phyloP scores from a whole-genome alignment of 768 basidiomycete genomes.

The Suillus americanus region DNA sequence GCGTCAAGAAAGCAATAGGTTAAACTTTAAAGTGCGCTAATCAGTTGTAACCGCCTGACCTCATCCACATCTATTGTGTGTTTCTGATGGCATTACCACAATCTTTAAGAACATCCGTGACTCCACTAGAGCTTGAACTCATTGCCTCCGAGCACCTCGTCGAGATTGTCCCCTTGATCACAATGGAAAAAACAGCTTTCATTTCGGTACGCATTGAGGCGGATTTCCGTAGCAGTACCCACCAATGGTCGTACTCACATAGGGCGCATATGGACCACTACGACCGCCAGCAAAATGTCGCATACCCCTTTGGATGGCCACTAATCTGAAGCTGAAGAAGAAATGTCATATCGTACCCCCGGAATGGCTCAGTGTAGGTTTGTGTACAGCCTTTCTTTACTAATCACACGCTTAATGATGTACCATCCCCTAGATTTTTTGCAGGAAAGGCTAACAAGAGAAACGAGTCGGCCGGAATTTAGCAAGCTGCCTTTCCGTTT shows the following conservation, averaged over 20 bases:
- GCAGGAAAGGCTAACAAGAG: slow-evolving; percentile 68
- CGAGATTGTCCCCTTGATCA: slow-evolving; percentile 84
- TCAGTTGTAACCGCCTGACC: background rate
- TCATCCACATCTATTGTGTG: background rate
- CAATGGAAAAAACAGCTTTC: slow-evolving; percentile 90
- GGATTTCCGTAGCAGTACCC: background rate
- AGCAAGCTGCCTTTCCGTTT: slow-evolving; percentile 84
- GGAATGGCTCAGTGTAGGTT: slow-evolving; percentile 85
- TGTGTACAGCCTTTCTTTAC: slow-evolving; percentile 22
- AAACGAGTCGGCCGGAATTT: slow-evolving; percentile 74
- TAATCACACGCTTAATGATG: background rate
- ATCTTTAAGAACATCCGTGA: slow-evolving; percentile 66
- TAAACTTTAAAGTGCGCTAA: background rate
- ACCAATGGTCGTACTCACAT: background rate
- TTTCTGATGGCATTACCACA: slow-evolving; percentile 73
- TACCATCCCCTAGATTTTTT: slow-evolving; percentile 61
- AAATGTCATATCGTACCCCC: slow-evolving; percentile 93
- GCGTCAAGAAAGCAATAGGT: background rate
- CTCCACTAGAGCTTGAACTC: slow-evolving; percentile 85
- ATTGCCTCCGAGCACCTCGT: slow-evolving; percentile 83
- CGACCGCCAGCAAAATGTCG: slow-evolving; percentile 80
- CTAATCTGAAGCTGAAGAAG: slow-evolving; percentile 90
- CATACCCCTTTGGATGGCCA: slow-evolving; percentile 96
- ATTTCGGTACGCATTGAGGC: slow-evolving; percentile 57
- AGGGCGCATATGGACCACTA: slow-evolving; percentile 94